Evolutionary conservation across 2,329 filamentous ascomycete species (phyloP), one percentile per base, ranked within the genome.

Genomic region (Sordariomycetes sp.): DNA sequence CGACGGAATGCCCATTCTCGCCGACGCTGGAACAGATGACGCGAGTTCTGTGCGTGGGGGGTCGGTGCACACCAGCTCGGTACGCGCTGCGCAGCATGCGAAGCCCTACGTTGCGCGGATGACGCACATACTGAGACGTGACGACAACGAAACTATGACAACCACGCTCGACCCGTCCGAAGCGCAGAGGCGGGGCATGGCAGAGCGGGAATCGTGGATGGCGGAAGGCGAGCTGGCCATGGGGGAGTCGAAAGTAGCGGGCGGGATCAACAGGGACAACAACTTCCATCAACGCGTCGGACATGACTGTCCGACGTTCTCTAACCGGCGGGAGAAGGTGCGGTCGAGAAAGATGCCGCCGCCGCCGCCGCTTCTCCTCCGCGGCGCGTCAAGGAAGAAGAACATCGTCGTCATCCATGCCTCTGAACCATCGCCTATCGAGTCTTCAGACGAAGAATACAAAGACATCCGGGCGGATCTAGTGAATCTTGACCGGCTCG

Each of bases 251-350:
- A 61, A 62, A 53, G 60, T 59, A 39, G 57, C 62, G 25, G 60
- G 57, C 32, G 51, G 59, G 55, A 60, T 57, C 52, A 63, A 63
- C 59, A 58, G 56, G 51, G 61, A 62, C 57, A 57, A 35, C n/a
- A 39, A 48, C 20, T 84, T 80, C 74, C 79, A 85, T 64, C 74
- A 71, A 39, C 78, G 81, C 2, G 69, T 85, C 53, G 82, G 82
- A 25, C 79, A 85, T 52, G 70, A 77, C 24, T 77, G 77, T 57
- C 79, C 79, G 24, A 76, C 78, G 1, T 86, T 86, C 62, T 83
- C 82, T 1, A 72, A 73, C 39, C 74, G 80, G 59, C 74, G 72
- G 62, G 68, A 72, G 42, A 72, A 69, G 57, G 66, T 64, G 5
- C 72, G 70, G 45, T 72, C 72, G 22, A 74, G 79, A 58, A 80